Percentiles rank a stretch among this genome's conserved stretches.
phyloP scores from a whole-genome alignment of 2,329 filamentous ascomycete genomes.

The Verticillium dahliae region DNA sequence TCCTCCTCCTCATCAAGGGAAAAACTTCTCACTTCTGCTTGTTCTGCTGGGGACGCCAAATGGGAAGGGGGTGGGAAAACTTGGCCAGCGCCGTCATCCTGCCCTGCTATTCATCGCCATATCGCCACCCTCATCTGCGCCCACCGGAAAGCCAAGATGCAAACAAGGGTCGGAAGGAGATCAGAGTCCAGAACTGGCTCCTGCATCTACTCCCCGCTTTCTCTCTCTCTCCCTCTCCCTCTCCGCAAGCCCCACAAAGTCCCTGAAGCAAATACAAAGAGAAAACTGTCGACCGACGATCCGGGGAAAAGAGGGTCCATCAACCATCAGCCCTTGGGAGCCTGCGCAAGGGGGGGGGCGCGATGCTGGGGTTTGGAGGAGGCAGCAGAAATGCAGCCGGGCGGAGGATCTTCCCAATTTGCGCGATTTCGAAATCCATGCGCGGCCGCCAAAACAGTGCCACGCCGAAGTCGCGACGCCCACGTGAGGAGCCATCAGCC shows the following conservation, averaged over 20 bases:
- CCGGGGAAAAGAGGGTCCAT: neutral
- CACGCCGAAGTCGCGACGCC: neutral
- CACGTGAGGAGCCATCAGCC: neutral
- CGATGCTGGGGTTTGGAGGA: neutral
- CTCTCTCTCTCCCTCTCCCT: neutral
- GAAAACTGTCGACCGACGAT: neutral
- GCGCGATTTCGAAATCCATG: neutral
- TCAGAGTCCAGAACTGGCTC: neutral
- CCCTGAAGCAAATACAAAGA: neutral
- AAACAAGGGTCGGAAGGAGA: neutral
- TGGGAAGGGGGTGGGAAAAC: neutral
- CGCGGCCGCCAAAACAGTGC: neutral
- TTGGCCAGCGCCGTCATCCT: neutral
- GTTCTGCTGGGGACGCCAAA: neutral
- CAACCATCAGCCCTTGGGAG: too few relatives aligned
- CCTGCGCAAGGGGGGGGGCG: too few relatives aligned
- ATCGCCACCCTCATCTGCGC: neutral
- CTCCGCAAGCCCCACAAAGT: neutral
- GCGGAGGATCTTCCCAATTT: neutral
- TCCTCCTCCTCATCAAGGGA: too few relatives aligned
- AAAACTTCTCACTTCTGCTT: too few relatives aligned
- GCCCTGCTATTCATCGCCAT: too few relatives aligned
- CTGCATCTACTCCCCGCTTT: neutral
- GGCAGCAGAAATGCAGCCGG: too few relatives aligned
- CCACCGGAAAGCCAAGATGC: neutral